These are phyloP conservation scores for Fusarium euwallaceae DNA, from an alignment of 2,329 filamentous ascomycete genomes.

Conservation along the genomic window DNA sequence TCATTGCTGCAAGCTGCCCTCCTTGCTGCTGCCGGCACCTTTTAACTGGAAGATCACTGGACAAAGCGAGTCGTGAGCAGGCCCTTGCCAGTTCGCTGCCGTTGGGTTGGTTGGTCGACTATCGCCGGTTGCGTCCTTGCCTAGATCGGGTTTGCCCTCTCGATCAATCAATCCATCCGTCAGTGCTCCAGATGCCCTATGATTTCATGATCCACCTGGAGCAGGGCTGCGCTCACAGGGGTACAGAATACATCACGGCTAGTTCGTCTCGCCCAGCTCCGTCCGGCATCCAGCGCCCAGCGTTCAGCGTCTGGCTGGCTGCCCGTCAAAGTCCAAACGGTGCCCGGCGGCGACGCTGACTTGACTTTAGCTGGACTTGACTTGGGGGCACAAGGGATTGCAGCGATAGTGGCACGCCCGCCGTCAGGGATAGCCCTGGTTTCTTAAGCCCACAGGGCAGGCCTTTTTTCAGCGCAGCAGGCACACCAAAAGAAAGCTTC, in stretches of 20 bases:
- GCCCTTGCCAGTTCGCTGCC: slow-evolving; percentile 15
- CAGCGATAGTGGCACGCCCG: slow-evolving; percentile 42
- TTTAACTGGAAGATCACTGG: slow-evolving; percentile 6
- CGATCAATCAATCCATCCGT: slow-evolving; percentile 41
- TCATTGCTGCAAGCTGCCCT: not conserved
- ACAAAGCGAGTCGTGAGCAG: slow-evolving; percentile 8
- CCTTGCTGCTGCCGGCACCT: slow-evolving; percentile 3
- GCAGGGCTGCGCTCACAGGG: slow-evolving; percentile 44
- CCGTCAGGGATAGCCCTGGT: slow-evolving; percentile 43
- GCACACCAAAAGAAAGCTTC: slow-evolving; percentile 38
- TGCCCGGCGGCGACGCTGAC: slow-evolving; percentile 26
- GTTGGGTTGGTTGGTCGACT: slow-evolving; percentile 9
- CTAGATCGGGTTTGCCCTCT: slow-evolving; percentile 41
- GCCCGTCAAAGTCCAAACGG: slow-evolving; percentile 33
- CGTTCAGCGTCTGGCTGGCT: slow-evolving; percentile 19
- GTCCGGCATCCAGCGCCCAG: slow-evolving; percentile 45
- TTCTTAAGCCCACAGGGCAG: slow-evolving; percentile 37
- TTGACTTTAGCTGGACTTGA: not conserved
- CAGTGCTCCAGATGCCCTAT: slow-evolving; percentile 44
- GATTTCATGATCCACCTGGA: slow-evolving; percentile 47
- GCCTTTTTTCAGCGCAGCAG: slow-evolving; percentile 42
- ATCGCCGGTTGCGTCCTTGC: slow-evolving; percentile 27
- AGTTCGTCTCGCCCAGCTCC: slow-evolving; percentile 41
- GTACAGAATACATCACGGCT: slow-evolving; percentile 25
- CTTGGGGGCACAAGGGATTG: slow-evolving; percentile 29